Percentiles rank a stretch among this genome's conserved stretches.
phyloP scores from a whole-genome alignment of 2,329 filamentous ascomycete genomes.

The Fusarium fujikuroi region DNA sequence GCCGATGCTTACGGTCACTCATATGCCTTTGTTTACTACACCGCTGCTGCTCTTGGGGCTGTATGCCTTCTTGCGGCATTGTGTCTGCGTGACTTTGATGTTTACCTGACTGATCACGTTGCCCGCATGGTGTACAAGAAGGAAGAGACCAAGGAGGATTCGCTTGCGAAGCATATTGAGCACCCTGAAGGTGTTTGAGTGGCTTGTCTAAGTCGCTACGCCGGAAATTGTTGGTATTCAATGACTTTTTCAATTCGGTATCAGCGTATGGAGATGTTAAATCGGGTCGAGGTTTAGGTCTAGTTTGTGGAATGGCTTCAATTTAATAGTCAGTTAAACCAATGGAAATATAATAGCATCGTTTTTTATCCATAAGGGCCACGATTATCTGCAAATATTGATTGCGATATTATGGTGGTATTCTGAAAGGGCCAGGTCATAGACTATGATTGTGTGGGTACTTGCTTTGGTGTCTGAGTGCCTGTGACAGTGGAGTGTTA shows the following conservation, averaged over 20 bases:
- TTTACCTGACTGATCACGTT: not conserved
- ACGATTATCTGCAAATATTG: too few relatives aligned
- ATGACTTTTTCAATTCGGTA: not conserved
- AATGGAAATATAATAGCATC: not conserved
- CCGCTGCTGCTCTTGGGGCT: not conserved
- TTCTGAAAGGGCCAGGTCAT: not conserved
- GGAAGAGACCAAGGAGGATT: not conserved
- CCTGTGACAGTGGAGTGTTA: too few relatives aligned
- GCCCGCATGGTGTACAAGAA: not conserved
- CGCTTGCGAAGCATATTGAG: not conserved
- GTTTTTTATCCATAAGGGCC: too few relatives aligned
- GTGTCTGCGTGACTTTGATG: not conserved
- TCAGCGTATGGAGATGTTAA: not conserved
- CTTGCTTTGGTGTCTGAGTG: too few relatives aligned
- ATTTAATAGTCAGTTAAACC: rapidly evolving
- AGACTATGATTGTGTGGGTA: too few relatives aligned
- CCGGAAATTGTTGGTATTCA: rapidly evolving
- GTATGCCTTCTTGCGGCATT: not conserved
- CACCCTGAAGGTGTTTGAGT: not conserved
- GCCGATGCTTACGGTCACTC: not conserved
- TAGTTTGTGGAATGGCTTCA: not conserved
- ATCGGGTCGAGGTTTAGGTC: not conserved
- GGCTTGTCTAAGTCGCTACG: not conserved
- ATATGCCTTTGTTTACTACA: not conserved
- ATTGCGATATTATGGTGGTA: not conserved